Conservation (phyloP, 2,329 filamentous ascomycete species). For the Septoria linicola region DNA sequence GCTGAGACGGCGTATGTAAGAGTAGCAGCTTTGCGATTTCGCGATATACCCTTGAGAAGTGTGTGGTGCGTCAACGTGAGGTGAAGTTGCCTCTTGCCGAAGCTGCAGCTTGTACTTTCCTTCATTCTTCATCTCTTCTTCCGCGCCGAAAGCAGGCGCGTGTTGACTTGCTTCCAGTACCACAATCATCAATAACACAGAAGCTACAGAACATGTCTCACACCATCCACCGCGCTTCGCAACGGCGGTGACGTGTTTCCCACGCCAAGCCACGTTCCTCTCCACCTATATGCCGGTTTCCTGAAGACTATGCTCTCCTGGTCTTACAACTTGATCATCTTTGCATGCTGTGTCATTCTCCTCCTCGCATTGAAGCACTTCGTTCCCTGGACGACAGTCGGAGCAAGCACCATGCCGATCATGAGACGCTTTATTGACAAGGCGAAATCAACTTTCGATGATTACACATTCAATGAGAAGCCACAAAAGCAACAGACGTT, state of each 20-base stretch:
- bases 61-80: too few relatives aligned
- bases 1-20: slow-evolving; percentile 2
- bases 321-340: slow-evolving; percentile 23
- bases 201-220: slow-evolving; percentile 12
- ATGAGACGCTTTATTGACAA: slow-evolving; percentile 44
- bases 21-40: slow-evolving; percentile 2
- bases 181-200: background rate
- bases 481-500: background rate
- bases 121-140: too few relatives aligned
- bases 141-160: too few relatives aligned
- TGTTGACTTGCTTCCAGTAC: too few relatives aligned
- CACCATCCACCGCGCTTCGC: slow-evolving; percentile 7
- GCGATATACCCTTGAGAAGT: slow-evolving; percentile 9
- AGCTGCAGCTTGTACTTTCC: too few relatives aligned
- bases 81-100: too few relatives aligned
- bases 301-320: slow-evolving; percentile 6
- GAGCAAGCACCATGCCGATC: slow-evolving; percentile 13
- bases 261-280: background rate
- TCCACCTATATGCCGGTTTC: slow-evolving; percentile 4
- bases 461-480: slow-evolving; percentile 20
- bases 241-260: slow-evolving; percentile 11
- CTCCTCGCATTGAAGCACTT: slow-evolving; percentile 19
- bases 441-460: slow-evolving; percentile 37
- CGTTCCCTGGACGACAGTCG: slow-evolving; percentile 8
- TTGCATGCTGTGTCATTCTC: slow-evolving; percentile 25